These are phyloP conservation scores for Adansonia rubrostipa DNA, from an alignment of 441 rosid species.

Conservation along the genomic window DNA sequence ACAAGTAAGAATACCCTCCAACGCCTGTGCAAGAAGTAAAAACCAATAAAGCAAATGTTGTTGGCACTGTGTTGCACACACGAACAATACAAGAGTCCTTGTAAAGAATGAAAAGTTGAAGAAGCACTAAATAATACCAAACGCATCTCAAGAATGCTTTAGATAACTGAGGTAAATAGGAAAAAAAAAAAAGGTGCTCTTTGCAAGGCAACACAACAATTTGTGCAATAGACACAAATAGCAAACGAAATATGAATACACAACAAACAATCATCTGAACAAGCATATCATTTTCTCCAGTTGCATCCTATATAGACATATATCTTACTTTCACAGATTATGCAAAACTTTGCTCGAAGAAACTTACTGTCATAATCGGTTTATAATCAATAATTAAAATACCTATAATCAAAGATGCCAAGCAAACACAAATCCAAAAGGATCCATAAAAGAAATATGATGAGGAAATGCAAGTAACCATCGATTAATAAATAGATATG, in stretches of 20 bases:
- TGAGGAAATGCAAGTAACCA: neutral
- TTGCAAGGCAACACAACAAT: neutral
- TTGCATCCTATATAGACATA: neutral
- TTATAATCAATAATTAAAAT: neutral
- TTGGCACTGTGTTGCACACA: neutral
- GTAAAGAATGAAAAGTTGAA: neutral
- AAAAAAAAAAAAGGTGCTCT: neutral
- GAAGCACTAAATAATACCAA: slow-evolving; percentile 7
- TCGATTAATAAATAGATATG: neutral
- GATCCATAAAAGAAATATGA: neutral
- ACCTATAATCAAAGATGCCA: neutral
- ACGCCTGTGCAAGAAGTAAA: slow-evolving; percentile 47
- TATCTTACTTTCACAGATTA: neutral
- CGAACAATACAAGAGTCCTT: slow-evolving; percentile 17
- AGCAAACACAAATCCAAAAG: neutral
- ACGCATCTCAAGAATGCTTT: neutral
- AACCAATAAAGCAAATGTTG: slow-evolving; percentile 8
- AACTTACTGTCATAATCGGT: neutral
- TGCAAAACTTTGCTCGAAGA: neutral
- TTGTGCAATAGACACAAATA: neutral
- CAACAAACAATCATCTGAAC: slow-evolving; percentile 4
- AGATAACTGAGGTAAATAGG: neutral
- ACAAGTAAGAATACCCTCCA: slow-evolving; percentile 76
- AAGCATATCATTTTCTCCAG: neutral
- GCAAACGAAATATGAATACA: neutral